Percentiles rank a stretch among this genome's conserved stretches.
Evolutionary conservation across 148 eudicot species (phyloP).

Genomic region (Bassia scoparia): DNA sequence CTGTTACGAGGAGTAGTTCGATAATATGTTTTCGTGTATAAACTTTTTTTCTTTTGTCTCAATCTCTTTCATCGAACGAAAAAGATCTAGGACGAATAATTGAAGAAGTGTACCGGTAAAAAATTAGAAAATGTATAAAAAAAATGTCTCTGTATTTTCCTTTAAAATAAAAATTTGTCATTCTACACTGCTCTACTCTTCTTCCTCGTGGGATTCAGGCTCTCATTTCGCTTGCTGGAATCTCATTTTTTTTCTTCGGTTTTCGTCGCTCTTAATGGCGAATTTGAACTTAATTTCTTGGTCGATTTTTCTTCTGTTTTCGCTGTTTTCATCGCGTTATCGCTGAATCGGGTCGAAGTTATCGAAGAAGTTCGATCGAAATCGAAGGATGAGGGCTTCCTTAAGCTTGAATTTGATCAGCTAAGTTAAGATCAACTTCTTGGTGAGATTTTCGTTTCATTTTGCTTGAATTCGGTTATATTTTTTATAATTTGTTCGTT

Average conservation of each 20-base stretch:
- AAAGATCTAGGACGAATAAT: no score
- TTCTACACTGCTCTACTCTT: constrained; percentile 14
- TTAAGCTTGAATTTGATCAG: constrained; percentile 43
- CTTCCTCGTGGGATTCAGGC: constrained; percentile 15
- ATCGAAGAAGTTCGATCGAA: constrained; percentile 28
- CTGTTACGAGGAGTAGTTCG: no score
- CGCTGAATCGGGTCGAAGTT: constrained; percentile 21
- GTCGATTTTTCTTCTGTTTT: constrained; percentile 20
- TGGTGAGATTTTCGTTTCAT: constrained; percentile 31
- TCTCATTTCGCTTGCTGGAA: background rate
- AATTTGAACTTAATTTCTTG: constrained; percentile 9
- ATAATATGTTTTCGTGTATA: no score
- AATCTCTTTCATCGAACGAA: no score
- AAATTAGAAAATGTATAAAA: background rate
- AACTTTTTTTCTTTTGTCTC: no score
- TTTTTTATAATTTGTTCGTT: background rate
- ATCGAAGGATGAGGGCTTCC: constrained; percentile 34
- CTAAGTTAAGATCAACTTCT: constrained; percentile 58
- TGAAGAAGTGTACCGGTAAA: no score
- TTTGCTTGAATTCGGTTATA: background rate
- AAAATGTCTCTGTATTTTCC: background rate
- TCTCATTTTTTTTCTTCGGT: background rate
- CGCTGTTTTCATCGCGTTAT: constrained; percentile 10
- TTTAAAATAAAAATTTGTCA: background rate
- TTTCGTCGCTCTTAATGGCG: constrained; percentile 40